Conservation (phyloP, 352 stramenopile species). For the Pelagophyceae sp. region DNA sequence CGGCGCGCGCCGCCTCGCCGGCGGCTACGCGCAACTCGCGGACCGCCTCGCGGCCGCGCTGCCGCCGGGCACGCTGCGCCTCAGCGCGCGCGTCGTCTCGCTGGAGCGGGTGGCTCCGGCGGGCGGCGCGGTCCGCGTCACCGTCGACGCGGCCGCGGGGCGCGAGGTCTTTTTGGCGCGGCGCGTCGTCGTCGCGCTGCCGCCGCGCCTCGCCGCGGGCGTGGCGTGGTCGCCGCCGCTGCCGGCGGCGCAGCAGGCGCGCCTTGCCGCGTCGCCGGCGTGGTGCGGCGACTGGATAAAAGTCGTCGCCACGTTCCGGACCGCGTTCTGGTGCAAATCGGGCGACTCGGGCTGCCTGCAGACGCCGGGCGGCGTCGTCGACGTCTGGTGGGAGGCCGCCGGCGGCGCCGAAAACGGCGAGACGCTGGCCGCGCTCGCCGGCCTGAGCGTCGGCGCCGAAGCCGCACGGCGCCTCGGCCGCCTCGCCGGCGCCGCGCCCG, state of each 20-base stretch:
- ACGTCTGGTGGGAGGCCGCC: conserved; percentile 6
- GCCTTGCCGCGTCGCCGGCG: background rate
- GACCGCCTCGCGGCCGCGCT: too few relatives aligned
- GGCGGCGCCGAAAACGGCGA: background rate
- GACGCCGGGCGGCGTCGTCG: background rate
- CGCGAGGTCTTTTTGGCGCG: background rate
- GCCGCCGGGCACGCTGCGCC: too few relatives aligned
- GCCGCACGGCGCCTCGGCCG: background rate
- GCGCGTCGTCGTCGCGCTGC: background rate
- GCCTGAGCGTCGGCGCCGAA: background rate
- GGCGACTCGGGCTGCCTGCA: background rate
- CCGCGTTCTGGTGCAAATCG: background rate
- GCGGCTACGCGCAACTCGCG: too few relatives aligned
- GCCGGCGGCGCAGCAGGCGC: background rate
- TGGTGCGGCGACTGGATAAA: conserved; percentile 10
- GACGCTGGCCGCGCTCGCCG: background rate
- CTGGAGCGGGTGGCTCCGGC: too few relatives aligned
- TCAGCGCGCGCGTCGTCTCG: too few relatives aligned
- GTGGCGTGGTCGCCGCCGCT: background rate
- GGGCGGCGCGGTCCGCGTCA: too few relatives aligned
- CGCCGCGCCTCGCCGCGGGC: background rate
- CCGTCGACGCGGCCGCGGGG: too few relatives aligned
- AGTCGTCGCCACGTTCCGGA: background rate
- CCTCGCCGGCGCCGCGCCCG: background rate
- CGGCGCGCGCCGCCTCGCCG: too few relatives aligned